Evolutionary conservation across 768 basidiomycete genomes (phyloP).

Genomic region (Pisolithus tinctorius): DNA sequence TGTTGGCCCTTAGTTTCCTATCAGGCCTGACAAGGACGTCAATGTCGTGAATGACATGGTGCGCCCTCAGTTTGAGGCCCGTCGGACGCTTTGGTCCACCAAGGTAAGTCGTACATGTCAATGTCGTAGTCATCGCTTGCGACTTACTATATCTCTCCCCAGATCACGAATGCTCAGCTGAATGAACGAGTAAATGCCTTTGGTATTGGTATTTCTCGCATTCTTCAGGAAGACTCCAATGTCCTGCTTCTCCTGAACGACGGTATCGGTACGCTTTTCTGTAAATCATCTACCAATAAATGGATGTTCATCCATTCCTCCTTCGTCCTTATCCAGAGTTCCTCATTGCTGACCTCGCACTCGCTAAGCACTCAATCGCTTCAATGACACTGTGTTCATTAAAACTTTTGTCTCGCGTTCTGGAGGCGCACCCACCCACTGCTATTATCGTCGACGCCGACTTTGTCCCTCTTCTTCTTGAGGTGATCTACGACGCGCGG

Average conservation of each 20-base stretch:
- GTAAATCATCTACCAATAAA: neutral
- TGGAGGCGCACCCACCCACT: conserved; percentile 61
- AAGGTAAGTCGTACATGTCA: conserved; percentile 40
- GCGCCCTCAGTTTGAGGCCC: conserved; percentile 55
- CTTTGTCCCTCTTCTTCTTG: conserved; percentile 63
- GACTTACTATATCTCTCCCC: neutral
- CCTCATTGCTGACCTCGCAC: conserved; percentile 70
- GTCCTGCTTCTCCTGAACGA: conserved; percentile 79
- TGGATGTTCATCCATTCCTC: neutral
- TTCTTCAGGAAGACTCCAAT: conserved; percentile 52
- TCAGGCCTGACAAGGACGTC: conserved; percentile 66
- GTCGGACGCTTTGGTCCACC: conserved; percentile 74
- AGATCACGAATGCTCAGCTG: conserved; percentile 73
- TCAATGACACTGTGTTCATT: conserved; percentile 60
- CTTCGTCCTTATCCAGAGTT: conserved; percentile 45
- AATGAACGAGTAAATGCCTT: conserved; percentile 66
- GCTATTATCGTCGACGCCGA: conserved; percentile 66
- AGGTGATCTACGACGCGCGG: conserved; percentile 58
- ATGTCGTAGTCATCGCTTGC: neutral
- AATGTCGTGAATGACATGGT: conserved; percentile 62
- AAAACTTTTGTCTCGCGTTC: conserved; percentile 54
- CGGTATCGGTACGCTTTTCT: conserved; percentile 49
- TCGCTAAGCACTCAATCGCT: conserved; percentile 61
- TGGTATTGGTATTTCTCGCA: conserved; percentile 61
- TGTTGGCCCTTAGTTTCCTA: conserved; percentile 50